A percentile compares a stretch with the other conserved stretches of the same genome.
These are phyloP conservation scores for Diaporthe sp. DNA, from an alignment of 2,329 filamentous ascomycete species.

Conservation along the genomic window DNA sequence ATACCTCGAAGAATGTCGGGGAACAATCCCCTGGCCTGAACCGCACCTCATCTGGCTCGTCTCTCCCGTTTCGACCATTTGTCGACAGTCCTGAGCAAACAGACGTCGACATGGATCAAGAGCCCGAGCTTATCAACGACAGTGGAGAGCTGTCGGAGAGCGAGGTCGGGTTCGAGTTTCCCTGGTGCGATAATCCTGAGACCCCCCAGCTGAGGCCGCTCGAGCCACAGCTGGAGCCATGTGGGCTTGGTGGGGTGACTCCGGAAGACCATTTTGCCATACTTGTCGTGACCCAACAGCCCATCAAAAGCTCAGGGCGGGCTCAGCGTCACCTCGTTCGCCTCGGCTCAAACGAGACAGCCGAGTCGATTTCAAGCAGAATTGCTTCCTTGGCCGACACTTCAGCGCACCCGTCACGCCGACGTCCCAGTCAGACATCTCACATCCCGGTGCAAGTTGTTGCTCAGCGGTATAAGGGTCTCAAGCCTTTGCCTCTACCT, in stretches of 20 bases:
- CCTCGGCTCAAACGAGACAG: constrained; percentile 47
- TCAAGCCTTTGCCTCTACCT: constrained; percentile 64
- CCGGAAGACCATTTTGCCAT: constrained; percentile 76
- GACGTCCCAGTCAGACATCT: constrained; percentile 17
- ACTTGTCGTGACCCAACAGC: constrained; percentile 64
- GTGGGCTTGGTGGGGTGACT: constrained; percentile 69
- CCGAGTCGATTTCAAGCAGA: constrained; percentile 57
- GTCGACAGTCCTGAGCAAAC: constrained; percentile 52
- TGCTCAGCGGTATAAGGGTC: constrained; percentile 55
- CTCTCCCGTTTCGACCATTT: constrained; percentile 63
- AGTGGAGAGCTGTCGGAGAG: constrained; percentile 54
- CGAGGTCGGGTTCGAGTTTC: constrained; percentile 58
- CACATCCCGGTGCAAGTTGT: constrained; percentile 62
- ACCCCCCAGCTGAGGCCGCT: constrained; percentile 55
- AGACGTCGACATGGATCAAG: constrained; percentile 45
- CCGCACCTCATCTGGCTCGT: constrained; percentile 66
- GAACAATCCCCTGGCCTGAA: constrained; percentile 47
- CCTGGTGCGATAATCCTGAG: constrained; percentile 61
- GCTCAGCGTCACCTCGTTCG: neutral
- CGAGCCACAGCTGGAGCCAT: constrained; percentile 68
- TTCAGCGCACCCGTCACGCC: constrained; percentile 47
- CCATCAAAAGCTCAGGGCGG: constrained; percentile 46
- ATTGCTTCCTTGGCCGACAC: constrained; percentile 58
- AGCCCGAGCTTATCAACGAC: constrained; percentile 50
- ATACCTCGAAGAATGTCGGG: constrained; percentile 45